phyloP scores from a whole-genome alignment of 164 flowering plant genomes.

The Nelumbo lutea region DNA sequence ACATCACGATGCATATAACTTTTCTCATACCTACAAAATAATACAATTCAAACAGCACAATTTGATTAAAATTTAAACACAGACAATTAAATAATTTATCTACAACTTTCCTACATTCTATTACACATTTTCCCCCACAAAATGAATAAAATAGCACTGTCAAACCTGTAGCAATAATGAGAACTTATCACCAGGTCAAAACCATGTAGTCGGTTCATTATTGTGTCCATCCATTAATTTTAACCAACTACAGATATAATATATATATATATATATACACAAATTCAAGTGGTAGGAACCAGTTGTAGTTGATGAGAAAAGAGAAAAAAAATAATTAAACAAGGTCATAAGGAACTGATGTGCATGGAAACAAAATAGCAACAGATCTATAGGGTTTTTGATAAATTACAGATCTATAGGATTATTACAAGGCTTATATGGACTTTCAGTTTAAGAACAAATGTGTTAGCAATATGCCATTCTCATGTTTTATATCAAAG shows the following conservation, averaged over 20 bases:
- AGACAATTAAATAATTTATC: neutral
- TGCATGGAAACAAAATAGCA: neutral
- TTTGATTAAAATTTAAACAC: neutral
- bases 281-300: neutral
- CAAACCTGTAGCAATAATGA: neutral
- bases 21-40: conserved; percentile 81
- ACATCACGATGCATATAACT: conserved; percentile 99
- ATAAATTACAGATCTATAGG: neutral
- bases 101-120: neutral
- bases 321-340: neutral
- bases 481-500: neutral
- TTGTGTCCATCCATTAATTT: no score
- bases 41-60: neutral
- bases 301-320: no score
- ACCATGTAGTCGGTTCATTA: neutral
- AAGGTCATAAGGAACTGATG: neutral
- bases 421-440: neutral
- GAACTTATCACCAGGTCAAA: neutral
- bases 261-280: no score
- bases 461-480: neutral
- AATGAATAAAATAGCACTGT: neutral
- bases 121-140: neutral
- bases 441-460: neutral
- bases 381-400: neutral
- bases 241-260: no score